Base-by-base conservation (phyloP, 2,329 filamentous ascomycete genomes). In the Zymoseptoria ardabiliae region DNA sequence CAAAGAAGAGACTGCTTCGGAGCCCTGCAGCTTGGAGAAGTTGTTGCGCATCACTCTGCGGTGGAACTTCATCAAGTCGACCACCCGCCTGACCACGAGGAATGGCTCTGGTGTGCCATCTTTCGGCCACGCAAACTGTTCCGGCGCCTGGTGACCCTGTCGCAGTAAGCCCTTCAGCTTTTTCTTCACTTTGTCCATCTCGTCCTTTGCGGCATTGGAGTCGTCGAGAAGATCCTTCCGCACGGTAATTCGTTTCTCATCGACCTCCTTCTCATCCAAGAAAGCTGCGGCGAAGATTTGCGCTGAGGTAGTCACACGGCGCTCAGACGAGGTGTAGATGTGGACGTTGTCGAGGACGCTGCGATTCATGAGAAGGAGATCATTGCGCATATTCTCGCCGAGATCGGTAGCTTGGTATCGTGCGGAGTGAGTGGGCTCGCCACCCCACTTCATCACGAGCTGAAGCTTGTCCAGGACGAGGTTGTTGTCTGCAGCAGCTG, bases 101-200 rank as follows among this genome's bases (percentile, higher is more conserved):
- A 91, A 95, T 2, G 94, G 94, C 72, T 99, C 94, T 1, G 92
- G 91, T 76, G 94, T 94, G 65, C 94, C 93, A 50, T 90, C 85
- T 65, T 85, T 84, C 1, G 94, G 94, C 94, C 94, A 99, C n/a
- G 94, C 91, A 72, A 99, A 99, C 70, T 99, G 91, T 19, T 93
- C 86, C 9, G 94, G 94, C 1, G 93, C 90, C 70, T 94, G 89
- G 62, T 91, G 90, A n/a, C 93, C 94, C 73, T 96, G 90, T 28
- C 94, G 86, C 59, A 99, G 76, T 20, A 99, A 81, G 0, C 90
- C 87, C 77, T 99, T 99, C 25, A 99, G 82, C 84, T 96, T 97
- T 83, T 99, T 99, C 82, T 99, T 99, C 58, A 99, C 94, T 76
- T 96, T 97, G 76, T 99, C 95, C 89, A 97, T 99, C 70, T 96